Evolutionary conservation across 2,329 filamentous ascomycete genomes (phyloP).

Genomic region (Didymella arachidicola): DNA sequence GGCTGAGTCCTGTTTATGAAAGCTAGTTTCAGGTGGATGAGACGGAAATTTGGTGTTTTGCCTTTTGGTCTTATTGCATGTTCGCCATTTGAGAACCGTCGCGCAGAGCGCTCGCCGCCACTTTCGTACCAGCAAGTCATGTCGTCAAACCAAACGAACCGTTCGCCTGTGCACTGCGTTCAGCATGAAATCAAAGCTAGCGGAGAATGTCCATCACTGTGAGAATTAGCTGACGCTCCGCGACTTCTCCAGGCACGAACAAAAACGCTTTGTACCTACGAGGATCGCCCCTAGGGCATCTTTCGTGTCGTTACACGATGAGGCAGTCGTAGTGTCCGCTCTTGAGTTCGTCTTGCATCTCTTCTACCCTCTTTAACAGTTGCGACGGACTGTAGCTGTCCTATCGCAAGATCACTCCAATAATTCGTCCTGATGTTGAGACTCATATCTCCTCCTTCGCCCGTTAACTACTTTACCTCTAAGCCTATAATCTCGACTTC

Average conservation of each 20-base stretch:
- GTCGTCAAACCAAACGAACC: not conserved
- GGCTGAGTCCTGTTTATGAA: conserved; percentile 27
- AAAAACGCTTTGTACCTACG: not conserved
- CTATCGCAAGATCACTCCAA: not conserved
- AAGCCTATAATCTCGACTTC: not conserved
- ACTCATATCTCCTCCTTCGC: not conserved
- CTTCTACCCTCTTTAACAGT: not conserved
- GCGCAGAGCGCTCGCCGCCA: not conserved
- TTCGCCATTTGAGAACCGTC: not conserved
- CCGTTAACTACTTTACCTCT: not conserved
- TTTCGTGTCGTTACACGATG: not conserved
- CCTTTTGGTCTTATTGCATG: not conserved
- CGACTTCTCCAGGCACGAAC: not conserved
- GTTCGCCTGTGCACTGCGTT: not conserved
- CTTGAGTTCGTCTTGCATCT: not conserved
- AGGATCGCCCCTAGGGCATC: not conserved
- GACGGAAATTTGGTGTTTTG: conserved; percentile 24
- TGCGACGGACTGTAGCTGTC: not conserved
- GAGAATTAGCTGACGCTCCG: not conserved
- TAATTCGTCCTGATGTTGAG: not conserved
- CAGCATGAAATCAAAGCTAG: not conserved
- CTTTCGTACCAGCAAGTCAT: not conserved
- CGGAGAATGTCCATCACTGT: not conserved
- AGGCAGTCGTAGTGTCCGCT: not conserved
- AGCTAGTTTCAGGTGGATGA: conserved; percentile 27